Conservation (phyloP, 2,329 filamentous ascomycete species). For the Raffaelea ambrosiae region DNA sequence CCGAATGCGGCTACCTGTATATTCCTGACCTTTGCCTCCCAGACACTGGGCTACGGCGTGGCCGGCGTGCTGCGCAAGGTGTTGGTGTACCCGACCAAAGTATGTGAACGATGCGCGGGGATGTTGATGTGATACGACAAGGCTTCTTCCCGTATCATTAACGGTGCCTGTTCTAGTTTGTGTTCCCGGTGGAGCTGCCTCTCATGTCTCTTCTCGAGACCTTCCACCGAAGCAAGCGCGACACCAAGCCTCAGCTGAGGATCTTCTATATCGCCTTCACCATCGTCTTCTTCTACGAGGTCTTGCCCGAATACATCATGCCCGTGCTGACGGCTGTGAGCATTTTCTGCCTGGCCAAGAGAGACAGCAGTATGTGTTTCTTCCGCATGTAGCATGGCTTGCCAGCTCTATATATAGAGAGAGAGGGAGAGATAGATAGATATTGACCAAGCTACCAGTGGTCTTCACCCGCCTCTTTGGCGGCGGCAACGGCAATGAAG, state of each 20-base stretch:
- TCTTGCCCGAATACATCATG: conserved; percentile 27
- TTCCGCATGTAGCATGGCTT: too few species aligned
- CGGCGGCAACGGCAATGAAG: conserved; percentile 33
- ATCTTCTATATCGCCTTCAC: conserved; percentile 31
- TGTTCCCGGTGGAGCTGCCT: conserved; percentile 27
- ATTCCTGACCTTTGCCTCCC: conserved; percentile 37
- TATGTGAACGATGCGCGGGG: too few species aligned
- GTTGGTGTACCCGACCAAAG: conserved; percentile 37
- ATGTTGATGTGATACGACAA: too few species aligned
- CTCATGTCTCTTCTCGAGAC: conserved; percentile 17
- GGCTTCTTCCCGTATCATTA: too few species aligned
- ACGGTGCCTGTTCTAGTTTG: too few species aligned
- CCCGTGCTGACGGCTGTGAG: conserved; percentile 13
- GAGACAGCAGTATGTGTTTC: too few species aligned
- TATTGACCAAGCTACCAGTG: conserved; percentile 14
- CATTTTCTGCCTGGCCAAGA: conserved; percentile 14
- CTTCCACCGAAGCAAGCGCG: conserved; percentile 17
- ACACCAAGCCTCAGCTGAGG: conserved; percentile 28
- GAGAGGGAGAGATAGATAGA: too few species aligned
- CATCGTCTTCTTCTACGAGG: conserved; percentile 35
- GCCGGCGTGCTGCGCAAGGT: conserved; percentile 36
- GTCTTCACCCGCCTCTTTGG: conserved; percentile 30
- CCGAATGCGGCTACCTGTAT: conserved; percentile 30
- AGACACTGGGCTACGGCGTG: conserved; percentile 40
- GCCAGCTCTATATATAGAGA: too few species aligned